Evolutionary conservation across 495 filamentous ascomycete genomes (phyloP).

Genomic region (Friedmanniomyces simplex): DNA sequence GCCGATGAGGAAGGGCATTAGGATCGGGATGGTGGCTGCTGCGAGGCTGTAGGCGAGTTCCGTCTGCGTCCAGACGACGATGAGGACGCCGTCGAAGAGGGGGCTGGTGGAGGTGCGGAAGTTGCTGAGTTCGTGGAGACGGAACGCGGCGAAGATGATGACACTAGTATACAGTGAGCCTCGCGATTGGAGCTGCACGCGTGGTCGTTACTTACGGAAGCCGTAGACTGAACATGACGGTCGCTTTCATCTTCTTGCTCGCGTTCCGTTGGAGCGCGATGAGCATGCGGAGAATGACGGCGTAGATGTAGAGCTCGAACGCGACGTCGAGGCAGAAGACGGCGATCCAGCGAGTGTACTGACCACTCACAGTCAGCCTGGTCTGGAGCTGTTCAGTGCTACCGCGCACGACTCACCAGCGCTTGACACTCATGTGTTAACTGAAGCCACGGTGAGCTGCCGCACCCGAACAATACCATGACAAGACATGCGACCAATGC

Average conservation of each 20-base stretch:
- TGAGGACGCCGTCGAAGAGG: neutral
- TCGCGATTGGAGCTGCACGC: neutral
- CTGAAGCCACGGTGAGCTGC: neutral
- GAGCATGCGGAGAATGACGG: neutral
- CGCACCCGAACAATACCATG: neutral
- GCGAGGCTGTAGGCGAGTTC: neutral
- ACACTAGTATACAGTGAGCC: neutral
- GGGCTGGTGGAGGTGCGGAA: neutral
- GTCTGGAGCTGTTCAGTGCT: neutral
- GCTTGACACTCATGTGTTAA: neutral
- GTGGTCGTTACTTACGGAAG: neutral
- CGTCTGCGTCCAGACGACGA: neutral
- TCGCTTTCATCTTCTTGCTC: neutral
- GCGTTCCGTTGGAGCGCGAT: neutral
- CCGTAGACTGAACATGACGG: neutral
- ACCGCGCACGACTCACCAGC: neutral
- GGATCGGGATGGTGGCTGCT: neutral
- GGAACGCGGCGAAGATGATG: neutral
- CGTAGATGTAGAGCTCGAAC: slow-evolving; percentile 1
- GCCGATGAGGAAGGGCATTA: neutral
- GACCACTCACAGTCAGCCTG: neutral
- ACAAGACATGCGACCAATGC: neutral
- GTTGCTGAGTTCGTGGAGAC: neutral
- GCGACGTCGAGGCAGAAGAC: slow-evolving; percentile 4
- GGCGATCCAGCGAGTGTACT: slow-evolving; percentile 9